Base-by-base conservation (phyloP, 75 land plant species). In the Chamaecyparis obtusa region DNA sequence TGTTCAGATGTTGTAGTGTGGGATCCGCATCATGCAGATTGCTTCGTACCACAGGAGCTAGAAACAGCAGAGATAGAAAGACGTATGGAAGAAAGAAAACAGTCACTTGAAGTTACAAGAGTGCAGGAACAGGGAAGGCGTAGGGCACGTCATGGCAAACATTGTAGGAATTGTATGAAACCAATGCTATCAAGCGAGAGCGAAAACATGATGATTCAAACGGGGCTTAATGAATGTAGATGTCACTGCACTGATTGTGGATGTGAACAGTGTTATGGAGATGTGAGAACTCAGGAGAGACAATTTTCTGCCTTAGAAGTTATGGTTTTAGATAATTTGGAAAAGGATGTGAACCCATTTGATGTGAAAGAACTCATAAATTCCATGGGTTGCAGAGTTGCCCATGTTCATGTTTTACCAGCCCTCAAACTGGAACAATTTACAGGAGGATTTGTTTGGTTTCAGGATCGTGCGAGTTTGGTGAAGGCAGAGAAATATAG, bases 11-110 rank as follows among this genome's bases (percentile, higher is more conserved):
- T 91, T 79, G 72, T 95, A 3, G 89, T 56, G n/a, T 96, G 96
- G 96, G 96, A 96, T 92, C 98, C 98, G 71, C 79, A 44, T 21
- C 95, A 94, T 93, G 93, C 98, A 83, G 98, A 96, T 86, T 96
- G 98, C 88, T 92, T 93, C 86, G 98, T 92, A 64, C 95, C 98
- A 48, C 98, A 96, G 95, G 98, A n/a, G n/a, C n/a, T n/a, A n/a
- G n/a, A n/a, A n/a, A n/a, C n/a, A n/a, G n/a, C n/a, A n/a, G n/a
- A n/a, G n/a, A n/a, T n/a, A n/a, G n/a, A n/a, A n/a, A n/a, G n/a
- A n/a, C n/a, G n/a, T n/a, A n/a, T n/a, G n/a, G n/a, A n/a, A n/a
- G n/a, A n/a, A n/a, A n/a, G n/a, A n/a, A n/a, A n/a, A n/a, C n/a
- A n/a, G n/a, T n/a, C n/a, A n/a, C n/a, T n/a, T n/a, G n/a, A n/a